phyloP scores from a whole-genome alignment of 2,329 filamentous ascomycete species.

The Bisporella sp. region DNA sequence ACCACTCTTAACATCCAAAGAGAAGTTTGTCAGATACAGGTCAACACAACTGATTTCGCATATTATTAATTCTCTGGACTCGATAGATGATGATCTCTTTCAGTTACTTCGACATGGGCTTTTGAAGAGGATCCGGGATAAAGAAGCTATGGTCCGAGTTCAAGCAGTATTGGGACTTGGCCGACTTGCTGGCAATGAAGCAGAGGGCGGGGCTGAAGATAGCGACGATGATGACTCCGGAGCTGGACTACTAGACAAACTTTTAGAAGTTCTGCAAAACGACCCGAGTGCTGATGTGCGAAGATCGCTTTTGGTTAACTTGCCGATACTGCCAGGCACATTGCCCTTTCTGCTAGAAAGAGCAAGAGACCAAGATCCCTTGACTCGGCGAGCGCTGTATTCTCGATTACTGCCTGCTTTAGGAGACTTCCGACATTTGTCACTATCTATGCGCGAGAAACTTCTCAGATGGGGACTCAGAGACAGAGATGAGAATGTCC shows the following conservation, averaged over 20 bases:
- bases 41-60: constrained; percentile 86
- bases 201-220: constrained; percentile 63
- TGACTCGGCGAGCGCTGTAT: constrained; percentile 80
- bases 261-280: constrained; percentile 84
- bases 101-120: constrained; percentile 72
- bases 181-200: constrained; percentile 70
- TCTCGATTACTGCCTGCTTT: constrained; percentile 78
- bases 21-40: constrained; percentile 86
- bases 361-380: constrained; percentile 79
- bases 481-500: constrained; percentile 89
- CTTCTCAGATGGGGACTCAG: constrained; percentile 89
- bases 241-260: constrained; percentile 69
- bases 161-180: constrained; percentile 91
- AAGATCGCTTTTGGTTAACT: constrained; percentile 77
- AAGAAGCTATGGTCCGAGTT: constrained; percentile 84
- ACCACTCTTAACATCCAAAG: constrained; percentile 75
- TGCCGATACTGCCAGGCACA: constrained; percentile 78
- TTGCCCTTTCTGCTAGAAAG: constrained; percentile 84
- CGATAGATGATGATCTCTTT: constrained; percentile 88
- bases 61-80: constrained; percentile 85
- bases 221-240: constrained; percentile 62
- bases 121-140: constrained; percentile 82
- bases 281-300: constrained; percentile 92
- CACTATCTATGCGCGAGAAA: constrained; percentile 90
- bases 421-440: constrained; percentile 90